Conservation (phyloP, 306 rosid species). For the Datisca glomerata region DNA sequence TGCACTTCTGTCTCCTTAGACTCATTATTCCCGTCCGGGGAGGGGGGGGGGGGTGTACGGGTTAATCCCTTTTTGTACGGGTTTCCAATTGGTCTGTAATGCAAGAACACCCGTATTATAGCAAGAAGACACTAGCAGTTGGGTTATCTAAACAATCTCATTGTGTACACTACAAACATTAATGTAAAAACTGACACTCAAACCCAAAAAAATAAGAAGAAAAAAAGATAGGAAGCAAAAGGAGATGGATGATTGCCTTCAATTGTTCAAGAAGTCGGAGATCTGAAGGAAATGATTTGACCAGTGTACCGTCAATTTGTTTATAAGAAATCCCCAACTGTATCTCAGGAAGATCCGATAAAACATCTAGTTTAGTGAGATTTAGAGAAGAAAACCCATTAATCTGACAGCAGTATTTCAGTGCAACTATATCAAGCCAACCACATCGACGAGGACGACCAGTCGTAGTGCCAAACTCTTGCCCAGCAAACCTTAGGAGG, state of each 20-base stretch:
- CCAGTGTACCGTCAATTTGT: conserved; percentile 47
- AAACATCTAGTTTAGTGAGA: conserved; percentile 89
- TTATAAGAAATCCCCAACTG: conserved; percentile 67
- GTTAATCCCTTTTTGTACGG: too few species aligned
- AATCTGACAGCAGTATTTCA: conserved; percentile 69
- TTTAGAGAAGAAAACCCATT: conserved; percentile 81
- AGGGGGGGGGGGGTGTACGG: too few species aligned
- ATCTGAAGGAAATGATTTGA: conserved; percentile 75
- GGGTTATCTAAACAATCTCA: too few species aligned
- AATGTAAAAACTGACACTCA: too few species aligned
- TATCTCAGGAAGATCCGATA: conserved; percentile 64
- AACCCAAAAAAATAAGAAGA: background rate
- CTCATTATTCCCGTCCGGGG: too few species aligned
- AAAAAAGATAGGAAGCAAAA: background rate
- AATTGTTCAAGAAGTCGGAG: conserved; percentile 76
- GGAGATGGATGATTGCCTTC: conserved; percentile 33
- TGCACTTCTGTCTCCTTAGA: background rate
- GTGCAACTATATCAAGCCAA: conserved; percentile 84
- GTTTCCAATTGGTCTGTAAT: too few species aligned
- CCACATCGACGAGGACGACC: conserved; percentile 99
- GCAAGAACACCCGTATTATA: too few species aligned
- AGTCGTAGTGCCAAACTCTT: conserved; percentile 94
- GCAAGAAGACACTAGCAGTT: too few species aligned
- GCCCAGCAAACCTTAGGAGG: conserved; percentile 83
- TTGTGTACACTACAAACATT: background rate